Evolutionary conservation across 2,329 filamentous ascomycete genomes (phyloP).

Genomic region (Claviceps capensis): DNA sequence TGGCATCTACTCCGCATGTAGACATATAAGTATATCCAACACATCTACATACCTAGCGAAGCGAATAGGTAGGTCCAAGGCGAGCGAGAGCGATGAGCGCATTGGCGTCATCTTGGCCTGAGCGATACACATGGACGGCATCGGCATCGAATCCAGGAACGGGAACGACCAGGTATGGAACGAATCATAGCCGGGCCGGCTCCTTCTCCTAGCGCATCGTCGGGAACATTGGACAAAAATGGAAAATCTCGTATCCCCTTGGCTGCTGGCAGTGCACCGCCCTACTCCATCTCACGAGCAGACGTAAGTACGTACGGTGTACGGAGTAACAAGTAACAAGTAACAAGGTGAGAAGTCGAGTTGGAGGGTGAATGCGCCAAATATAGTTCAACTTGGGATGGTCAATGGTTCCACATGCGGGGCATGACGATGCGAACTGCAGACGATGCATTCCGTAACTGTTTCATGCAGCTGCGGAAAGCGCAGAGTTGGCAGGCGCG

Average conservation of each 20-base stretch:
- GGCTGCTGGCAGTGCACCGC: neutral
- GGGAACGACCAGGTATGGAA: neutral
- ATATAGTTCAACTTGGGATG: neutral
- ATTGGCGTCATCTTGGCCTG: no score
- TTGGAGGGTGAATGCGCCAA: neutral
- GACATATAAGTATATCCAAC: no score
- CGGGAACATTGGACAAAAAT: neutral
- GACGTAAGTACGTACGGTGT: neutral
- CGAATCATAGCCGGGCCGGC: neutral
- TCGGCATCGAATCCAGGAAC: no score
- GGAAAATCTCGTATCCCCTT: neutral
- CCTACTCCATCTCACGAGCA: neutral
- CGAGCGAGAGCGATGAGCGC: no score
- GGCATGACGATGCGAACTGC: neutral
- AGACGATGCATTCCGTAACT: neutral
- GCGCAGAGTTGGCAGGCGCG: neutral
- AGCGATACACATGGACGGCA: no score
- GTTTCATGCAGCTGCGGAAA: neutral
- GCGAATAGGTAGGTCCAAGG: no score
- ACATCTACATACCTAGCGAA: no score
- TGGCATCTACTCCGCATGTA: no score
- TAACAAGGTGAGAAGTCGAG: neutral
- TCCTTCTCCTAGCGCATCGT: neutral
- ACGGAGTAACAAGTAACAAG: no score
- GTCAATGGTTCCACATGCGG: neutral